Percentiles rank a stretch among this genome's conserved stretches.
These are phyloP conservation scores for Pezicula radicicola DNA, from an alignment of 2,329 filamentous ascomycete species.

Conservation along the genomic window DNA sequence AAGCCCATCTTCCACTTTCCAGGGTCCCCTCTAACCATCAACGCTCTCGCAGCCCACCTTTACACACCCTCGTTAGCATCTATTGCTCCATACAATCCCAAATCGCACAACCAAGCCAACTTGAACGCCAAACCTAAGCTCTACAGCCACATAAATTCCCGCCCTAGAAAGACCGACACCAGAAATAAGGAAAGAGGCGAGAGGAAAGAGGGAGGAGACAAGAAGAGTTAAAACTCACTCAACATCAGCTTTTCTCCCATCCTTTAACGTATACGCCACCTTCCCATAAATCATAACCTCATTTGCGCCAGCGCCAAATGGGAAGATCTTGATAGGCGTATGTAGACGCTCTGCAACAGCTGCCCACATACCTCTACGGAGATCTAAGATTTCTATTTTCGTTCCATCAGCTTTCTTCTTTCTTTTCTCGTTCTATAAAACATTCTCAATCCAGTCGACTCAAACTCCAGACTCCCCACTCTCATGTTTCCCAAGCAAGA, in stretches of 20 bases:
- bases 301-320: slow-evolving; percentile 40
- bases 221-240: not conserved
- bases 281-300: slow-evolving; percentile 53
- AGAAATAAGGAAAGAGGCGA: not conserved
- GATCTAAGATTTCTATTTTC: slow-evolving; percentile 42
- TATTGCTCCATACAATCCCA: too few relatives aligned
- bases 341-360: slow-evolving; percentile 45
- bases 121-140: too few relatives aligned
- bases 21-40: slow-evolving; percentile 1
- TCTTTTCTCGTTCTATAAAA: too few relatives aligned
- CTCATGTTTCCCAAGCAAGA: not conserved
- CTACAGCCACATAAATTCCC: not conserved
- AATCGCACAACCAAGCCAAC: too few relatives aligned
- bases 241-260: slow-evolving; percentile 33
- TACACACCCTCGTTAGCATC: not conserved
- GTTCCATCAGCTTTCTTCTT: too few relatives aligned
- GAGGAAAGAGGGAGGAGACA: not conserved
- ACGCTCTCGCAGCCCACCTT: not conserved
- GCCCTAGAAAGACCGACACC: too few relatives aligned
- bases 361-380: slow-evolving; percentile 51
- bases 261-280: slow-evolving; percentile 49
- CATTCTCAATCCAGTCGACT: not conserved
- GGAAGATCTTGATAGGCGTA: slow-evolving; percentile 43
- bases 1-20: slow-evolving; percentile 23
- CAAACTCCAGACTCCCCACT: not conserved